Evolutionary conservation across 2,329 filamentous ascomycete species (phyloP), one percentile per base, ranked within the genome.

Genomic region (Pestalotiopsis sp.): DNA sequence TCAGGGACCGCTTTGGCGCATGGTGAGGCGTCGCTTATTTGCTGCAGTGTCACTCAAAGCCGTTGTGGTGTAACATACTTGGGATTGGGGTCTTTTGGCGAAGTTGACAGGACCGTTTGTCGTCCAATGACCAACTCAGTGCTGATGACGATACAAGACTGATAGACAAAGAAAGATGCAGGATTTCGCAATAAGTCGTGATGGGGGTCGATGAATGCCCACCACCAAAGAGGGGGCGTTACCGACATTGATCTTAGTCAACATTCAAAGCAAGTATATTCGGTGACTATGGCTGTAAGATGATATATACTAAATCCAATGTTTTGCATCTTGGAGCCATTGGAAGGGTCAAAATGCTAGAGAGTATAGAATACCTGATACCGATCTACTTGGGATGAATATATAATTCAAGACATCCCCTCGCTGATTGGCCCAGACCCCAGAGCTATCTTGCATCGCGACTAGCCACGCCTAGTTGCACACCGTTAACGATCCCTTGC

Each of bases 141-240:
- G 17, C 45, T 6, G 45, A 52, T 6, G 9, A 52, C 7, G 17
- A 39, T 5, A 14, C 27, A 31, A 62, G 59, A 14, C n/a, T 39
- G 61, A 64, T 64, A 45, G 61, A 52, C 61, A 13, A 64, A 52
- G 38, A 25, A 64, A 25, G 61, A 25, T 23, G 61, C 61, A 64
- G 38, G 23, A 64, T 64, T n/a, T 64, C 61, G 61, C 25, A 25
- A 64, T 64, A 12, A 13, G n/a, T 59, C 23, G 23, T 17, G 12
- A 27, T 27, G 57, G 17, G 17, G 12, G 57, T 9, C 7, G 23
- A 14, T 27, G 17, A 36, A 59, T 36, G 13, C 57, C 57, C 23
- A 14, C 45, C 14, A n/a, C 14, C 45, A n/a, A n/a, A 20, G 20
- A 52, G 6, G 45, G 45, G 45, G 17, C 17, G 3, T 11, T n/a